Percentiles rank a stretch among this genome's conserved stretches.
These are phyloP conservation scores for Coemansia sp. DNA, from an alignment of 192 early-diverging fungal species.

Conservation along the genomic window DNA sequence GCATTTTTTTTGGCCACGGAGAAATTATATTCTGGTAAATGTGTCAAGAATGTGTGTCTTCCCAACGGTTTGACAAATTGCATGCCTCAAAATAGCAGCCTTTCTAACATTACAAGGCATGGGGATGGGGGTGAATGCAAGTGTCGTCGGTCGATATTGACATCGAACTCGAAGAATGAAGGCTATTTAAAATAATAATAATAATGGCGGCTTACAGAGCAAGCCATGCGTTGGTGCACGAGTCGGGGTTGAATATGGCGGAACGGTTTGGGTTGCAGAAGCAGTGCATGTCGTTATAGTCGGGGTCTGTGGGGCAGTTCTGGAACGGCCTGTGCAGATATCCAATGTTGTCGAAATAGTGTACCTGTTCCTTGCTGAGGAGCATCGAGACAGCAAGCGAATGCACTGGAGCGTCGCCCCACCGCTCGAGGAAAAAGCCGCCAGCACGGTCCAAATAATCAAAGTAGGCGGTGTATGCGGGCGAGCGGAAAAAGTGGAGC, in stretches of 20 bases:
- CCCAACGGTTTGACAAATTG: too few relatives aligned
- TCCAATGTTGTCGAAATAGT: constrained; percentile 69
- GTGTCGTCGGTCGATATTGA: neutral
- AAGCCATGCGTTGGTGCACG: constrained; percentile 41
- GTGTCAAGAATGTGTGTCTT: too few relatives aligned
- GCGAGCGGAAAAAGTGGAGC: constrained; percentile 63
- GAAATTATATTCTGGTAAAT: too few relatives aligned
- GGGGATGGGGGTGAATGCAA: neutral
- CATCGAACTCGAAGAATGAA: too few relatives aligned
- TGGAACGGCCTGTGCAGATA: constrained; percentile 58
- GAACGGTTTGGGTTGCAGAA: constrained; percentile 42
- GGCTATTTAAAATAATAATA: too few relatives aligned
- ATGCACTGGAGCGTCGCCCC: constrained; percentile 58
- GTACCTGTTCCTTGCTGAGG: constrained; percentile 59
- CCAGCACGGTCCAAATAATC: constrained; percentile 60
- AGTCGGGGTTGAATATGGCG: constrained; percentile 24
- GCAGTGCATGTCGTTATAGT: constrained; percentile 51
- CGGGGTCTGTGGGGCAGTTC: constrained; percentile 56
- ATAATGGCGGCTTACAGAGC: constrained; percentile 6
- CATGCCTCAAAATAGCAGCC: too few relatives aligned
- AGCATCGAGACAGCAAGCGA: constrained; percentile 63
- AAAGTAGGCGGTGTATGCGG: constrained; percentile 60
- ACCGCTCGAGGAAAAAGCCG: constrained; percentile 57
- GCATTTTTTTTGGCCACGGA: neutral
- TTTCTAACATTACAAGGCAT: too few relatives aligned